phyloP scores from a whole-genome alignment of 1,284 basidiomycete genomes.

The Athelia psychrophila region DNA sequence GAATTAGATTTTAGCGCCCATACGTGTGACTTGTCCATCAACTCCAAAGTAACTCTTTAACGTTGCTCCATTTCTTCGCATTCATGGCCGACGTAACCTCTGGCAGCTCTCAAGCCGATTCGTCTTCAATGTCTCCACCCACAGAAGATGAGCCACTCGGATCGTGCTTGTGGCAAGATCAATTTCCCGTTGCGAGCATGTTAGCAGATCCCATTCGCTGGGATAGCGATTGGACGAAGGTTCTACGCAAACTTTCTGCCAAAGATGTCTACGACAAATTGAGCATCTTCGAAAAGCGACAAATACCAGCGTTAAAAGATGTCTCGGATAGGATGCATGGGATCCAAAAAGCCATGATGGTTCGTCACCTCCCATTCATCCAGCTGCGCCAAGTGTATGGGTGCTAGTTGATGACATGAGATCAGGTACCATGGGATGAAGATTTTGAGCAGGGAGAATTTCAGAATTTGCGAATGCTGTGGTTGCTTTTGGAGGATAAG shows the following conservation, averaged over 20 bases:
- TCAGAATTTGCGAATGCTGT: neutral
- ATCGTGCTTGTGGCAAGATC: neutral
- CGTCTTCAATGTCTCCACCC: too few species aligned
- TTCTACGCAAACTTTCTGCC: neutral
- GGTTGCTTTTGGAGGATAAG: neutral
- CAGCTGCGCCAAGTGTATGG: too few species aligned
- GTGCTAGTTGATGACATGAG: too few species aligned
- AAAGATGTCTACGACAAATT: neutral
- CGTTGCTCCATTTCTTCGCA: too few species aligned
- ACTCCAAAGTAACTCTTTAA: too few species aligned
- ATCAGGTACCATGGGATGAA: too few species aligned
- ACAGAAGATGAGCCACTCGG: neutral
- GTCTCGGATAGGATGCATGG: neutral
- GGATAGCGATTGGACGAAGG: neutral
- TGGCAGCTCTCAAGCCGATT: too few species aligned
- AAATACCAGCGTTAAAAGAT: neutral
- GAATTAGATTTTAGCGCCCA: too few species aligned
- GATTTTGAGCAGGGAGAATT: neutral
- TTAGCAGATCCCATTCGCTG: neutral
- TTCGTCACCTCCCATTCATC: too few species aligned
- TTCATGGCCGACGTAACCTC: too few species aligned
- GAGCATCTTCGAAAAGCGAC: neutral
- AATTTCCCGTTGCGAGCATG: neutral
- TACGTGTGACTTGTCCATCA: too few species aligned
- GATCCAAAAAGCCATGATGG: too few species aligned